Evolutionary conservation across 1,284 basidiomycete genomes (phyloP).

Genomic region (Ceratobasidium sp.): DNA sequence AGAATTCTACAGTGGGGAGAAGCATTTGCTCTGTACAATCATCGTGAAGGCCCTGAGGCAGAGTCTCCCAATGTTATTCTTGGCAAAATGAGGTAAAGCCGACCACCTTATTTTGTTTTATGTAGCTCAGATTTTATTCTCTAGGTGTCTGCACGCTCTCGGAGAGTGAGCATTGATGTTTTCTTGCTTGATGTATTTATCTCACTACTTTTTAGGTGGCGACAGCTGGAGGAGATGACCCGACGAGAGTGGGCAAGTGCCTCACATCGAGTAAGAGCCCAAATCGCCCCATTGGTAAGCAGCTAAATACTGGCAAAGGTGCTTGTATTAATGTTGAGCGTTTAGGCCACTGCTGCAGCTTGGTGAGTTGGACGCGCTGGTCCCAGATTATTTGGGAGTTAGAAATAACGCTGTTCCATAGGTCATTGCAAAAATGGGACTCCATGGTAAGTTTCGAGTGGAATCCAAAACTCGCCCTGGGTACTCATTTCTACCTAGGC

Average conservation of each 20-base stretch:
- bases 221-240: conserved; percentile 60
- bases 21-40: conserved; percentile 59
- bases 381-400: background rate
- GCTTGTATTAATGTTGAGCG: background rate
- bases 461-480: background rate
- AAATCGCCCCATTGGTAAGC: conserved; percentile 58
- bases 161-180: conserved; percentile 50
- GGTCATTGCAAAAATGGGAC: conserved; percentile 60
- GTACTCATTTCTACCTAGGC: background rate
- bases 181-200: background rate
- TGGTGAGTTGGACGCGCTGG: conserved; percentile 51
- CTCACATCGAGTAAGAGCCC: conserved; percentile 56
- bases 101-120: background rate
- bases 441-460: conserved; percentile 54
- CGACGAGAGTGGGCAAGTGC: conserved; percentile 60
- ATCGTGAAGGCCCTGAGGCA: conserved; percentile 49
- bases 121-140: background rate
- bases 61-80: conserved; percentile 51
- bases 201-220: conserved; percentile 51
- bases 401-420: background rate
- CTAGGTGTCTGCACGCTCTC: conserved; percentile 56
- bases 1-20: conserved; percentile 62
- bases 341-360: conserved; percentile 60
- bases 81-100: conserved; percentile 59
- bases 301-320: background rate